Conservation (phyloP, 345 rosid genomes). For the Kandelia obovata region DNA sequence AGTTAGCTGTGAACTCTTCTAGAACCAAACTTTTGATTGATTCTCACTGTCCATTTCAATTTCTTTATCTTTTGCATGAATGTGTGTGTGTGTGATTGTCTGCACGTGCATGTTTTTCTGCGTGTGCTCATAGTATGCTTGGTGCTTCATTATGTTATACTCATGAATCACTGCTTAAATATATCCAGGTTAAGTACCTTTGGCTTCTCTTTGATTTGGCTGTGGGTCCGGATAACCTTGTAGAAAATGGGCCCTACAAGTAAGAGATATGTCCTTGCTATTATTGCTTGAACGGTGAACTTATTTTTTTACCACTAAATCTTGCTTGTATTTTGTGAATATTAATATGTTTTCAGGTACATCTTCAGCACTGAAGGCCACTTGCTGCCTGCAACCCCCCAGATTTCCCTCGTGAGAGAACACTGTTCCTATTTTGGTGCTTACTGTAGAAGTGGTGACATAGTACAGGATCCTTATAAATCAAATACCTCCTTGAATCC, state of each 20-base stretch:
- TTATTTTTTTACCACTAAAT: not conserved
- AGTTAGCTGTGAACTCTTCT: not conserved
- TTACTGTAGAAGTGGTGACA: conserved; percentile 52
- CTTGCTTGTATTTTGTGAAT: not conserved
- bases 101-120: too few relatives aligned
- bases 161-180: conserved; percentile 2
- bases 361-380: conserved; percentile 95
- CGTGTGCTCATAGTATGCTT: not conserved
- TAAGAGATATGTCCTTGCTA: conserved; percentile 32
- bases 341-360: conserved; percentile 45
- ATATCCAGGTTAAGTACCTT: conserved; percentile 75
- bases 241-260: conserved; percentile 98
- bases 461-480: conserved; percentile 31
- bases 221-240: conserved; percentile 79
- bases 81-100: too few relatives aligned
- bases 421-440: conserved; percentile 89
- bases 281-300: not conserved
- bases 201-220: conserved; percentile 99
- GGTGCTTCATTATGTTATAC: not conserved
- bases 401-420: conserved; percentile 74
- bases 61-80: too few relatives aligned
- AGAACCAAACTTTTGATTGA: not conserved
- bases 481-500: conserved; percentile 29
- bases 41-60: not conserved
- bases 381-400: conserved; percentile 80